Evolutionary conservation across 441 rosid genomes (phyloP).

Genomic region (Gossypium armourianum): DNA sequence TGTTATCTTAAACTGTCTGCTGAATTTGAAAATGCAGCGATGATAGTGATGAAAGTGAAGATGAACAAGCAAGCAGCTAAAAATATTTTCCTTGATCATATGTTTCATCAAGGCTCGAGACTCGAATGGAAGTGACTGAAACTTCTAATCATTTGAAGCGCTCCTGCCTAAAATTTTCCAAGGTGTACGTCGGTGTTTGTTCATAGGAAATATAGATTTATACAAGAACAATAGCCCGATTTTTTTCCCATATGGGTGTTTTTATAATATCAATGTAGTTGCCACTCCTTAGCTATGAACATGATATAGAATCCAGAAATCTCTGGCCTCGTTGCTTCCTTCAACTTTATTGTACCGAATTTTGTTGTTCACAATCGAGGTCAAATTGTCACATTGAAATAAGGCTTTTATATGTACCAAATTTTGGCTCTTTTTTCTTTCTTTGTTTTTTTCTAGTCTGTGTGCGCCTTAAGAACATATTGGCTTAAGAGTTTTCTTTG

Average conservation of each 20-base stretch:
- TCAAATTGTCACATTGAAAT: not conserved
- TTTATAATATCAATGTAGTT: not conserved
- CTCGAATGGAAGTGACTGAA: not conserved
- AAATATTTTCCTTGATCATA: not conserved
- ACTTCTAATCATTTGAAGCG: not conserved
- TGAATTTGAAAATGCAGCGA: slow-evolving; percentile 47
- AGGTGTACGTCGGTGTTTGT: not conserved
- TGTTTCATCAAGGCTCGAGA: not conserved
- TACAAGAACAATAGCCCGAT: not conserved
- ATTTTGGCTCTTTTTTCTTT: not conserved
- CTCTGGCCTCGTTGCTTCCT: not conserved
- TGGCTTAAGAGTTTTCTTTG: not conserved
- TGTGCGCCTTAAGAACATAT: not conserved
- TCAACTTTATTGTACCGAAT: not conserved
- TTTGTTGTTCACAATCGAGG: not conserved
- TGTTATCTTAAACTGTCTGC: not conserved
- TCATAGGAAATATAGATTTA: slow-evolving; percentile 1
- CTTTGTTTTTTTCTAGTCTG: not conserved
- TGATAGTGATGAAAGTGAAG: slow-evolving; percentile 67
- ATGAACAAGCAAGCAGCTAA: slow-evolving; percentile 48
- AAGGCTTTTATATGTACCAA: not conserved
- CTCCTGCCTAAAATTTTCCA: not conserved
- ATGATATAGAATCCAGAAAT: not conserved
- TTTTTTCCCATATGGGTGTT: not conserved
- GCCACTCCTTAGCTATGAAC: not conserved